Base-by-base conservation (phyloP, 2,329 filamentous ascomycete genomes). In the Cordyceps sp. region DNA sequence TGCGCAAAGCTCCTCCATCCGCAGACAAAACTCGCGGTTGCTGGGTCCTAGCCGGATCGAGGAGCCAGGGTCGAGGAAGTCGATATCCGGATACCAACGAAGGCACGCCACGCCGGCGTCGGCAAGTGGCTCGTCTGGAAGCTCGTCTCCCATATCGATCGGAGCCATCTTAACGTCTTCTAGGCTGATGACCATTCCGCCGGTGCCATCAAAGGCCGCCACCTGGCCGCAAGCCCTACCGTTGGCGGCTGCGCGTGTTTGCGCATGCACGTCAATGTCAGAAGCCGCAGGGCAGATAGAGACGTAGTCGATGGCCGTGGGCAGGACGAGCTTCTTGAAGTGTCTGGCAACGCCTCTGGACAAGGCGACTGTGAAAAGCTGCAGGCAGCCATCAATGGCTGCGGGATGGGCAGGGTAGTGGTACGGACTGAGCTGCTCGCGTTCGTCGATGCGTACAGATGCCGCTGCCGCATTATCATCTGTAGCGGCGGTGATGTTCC, bases 391-490 rank as follows among this genome's bases (percentile, higher is more conserved):
- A 7, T 39, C 37, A 12, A 39, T 26, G 3, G 30, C 14, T 7
- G 24, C 32, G 10, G 37, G 37, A 10, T 39, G 37, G 6, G 36
- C 23, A 5, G 37, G n/a, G 21, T 39, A 39, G 5, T 25, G 24
- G n/a, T 25, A 19, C 3, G n/a, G 19, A n/a, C n/a, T n/a, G n/a
- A n/a, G n/a, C n/a, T 21, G 22, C 5, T 25, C 26, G 9, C n/a
- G 19, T 5, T 22, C 12, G 6, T 32, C 26, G 25, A 34, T 30
- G 5, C 10, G 5, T 16, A 29, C 19, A 4, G 32, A 21, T 6
- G 14, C 32, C 5, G 20, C 18, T 12, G 19, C 32, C 10, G n/a
- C 24, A 10, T 14, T 6, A 17, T 17, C 17, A 4, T 28, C 20
- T 2, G 29, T 27, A 31, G 36, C 14, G 15, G 30, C 34, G 19